Percentiles rank a stretch among this genome's conserved stretches.
phyloP scores from a whole-genome alignment of 192 early-diverging fungal genomes.

The Rhizoclosmatium globosum region DNA sequence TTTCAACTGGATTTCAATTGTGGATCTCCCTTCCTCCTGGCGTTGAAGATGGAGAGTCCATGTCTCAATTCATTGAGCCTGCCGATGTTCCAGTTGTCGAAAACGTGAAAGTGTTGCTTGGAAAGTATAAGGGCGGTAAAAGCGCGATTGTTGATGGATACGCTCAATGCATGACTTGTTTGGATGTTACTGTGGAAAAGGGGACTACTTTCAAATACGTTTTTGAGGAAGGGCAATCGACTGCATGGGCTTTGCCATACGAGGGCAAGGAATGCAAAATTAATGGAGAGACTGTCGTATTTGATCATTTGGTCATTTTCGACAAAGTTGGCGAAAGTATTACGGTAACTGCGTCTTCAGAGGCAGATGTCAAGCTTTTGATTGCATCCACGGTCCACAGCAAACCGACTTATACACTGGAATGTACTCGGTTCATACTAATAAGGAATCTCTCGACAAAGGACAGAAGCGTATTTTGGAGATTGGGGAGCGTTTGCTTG shows the following conservation, averaged over 20 bases:
- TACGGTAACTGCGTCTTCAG: background rate
- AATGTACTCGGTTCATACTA: background rate
- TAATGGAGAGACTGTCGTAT: background rate
- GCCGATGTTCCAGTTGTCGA: background rate
- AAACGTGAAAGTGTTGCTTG: background rate
- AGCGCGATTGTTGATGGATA: background rate
- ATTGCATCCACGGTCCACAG: background rate
- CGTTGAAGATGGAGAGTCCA: background rate
- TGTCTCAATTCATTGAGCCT: background rate
- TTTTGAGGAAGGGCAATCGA: background rate
- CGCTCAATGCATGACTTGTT: background rate
- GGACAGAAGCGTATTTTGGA: background rate
- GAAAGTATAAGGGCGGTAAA: background rate
- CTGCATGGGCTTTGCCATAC: background rate
- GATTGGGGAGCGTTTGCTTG: background rate
- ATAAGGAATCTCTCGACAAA: background rate
- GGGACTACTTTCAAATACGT: background rate
- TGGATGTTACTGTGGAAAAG: background rate
- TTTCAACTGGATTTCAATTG: background rate
- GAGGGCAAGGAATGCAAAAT: background rate
- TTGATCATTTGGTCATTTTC: background rate
- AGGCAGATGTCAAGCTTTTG: background rate
- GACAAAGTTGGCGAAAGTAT: background rate
- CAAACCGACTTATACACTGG: background rate
- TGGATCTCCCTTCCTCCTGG: slow-evolving; percentile 1